Evolutionary conservation across 2,329 filamentous ascomycete genomes (phyloP), one percentile per base, ranked within the genome.

Genomic region (Xylogone sp.): DNA sequence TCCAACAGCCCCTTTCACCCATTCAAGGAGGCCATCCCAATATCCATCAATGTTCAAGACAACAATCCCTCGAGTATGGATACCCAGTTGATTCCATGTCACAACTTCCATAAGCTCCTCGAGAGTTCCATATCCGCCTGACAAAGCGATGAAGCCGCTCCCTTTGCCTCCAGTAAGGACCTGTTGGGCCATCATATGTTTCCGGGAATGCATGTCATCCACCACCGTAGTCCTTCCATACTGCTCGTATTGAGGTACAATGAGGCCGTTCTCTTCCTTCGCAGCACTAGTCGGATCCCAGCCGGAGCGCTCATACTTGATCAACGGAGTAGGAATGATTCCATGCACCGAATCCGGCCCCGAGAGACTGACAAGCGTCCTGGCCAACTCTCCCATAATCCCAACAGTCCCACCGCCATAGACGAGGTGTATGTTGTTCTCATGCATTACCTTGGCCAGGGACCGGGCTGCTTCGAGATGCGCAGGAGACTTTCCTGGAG

Each of bases 51-150:
- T 79, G 68, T 97, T 97, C 60, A 89, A 82, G 46, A 97, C 74
- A 49, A 93, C 84, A 44, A 97, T 84, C 3, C 87, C 88, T 46
- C 80, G 77, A 61, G 78, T 78, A 71, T 97, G 94, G 59, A 99
- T 97, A 1, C 94, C 93, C 46, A 99, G 73, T 74, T 97, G 94
- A 70, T 97, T 97, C 92, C 94, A 99, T 10, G 90, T 95, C 21
- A 84, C 85, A 2, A 90, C 83, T 74, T 95, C 90, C 70, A 96
- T 91, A 66, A 99, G 79, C 77, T 99, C 94, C 74, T 99, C 94
- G 67, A 97, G 80, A 2, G 94, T 99, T 19, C 94, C 94, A 69
- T 93, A 99, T 1, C 94, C 94, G 43, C 93, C 93, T 50, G 82
- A 83, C 53, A 99, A 74, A 22, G 91, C 91, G 42, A 99, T 83